Evolutionary conservation across 352 stramenopile genomes (phyloP).

Genomic region (Thalassiosira hispida): DNA sequence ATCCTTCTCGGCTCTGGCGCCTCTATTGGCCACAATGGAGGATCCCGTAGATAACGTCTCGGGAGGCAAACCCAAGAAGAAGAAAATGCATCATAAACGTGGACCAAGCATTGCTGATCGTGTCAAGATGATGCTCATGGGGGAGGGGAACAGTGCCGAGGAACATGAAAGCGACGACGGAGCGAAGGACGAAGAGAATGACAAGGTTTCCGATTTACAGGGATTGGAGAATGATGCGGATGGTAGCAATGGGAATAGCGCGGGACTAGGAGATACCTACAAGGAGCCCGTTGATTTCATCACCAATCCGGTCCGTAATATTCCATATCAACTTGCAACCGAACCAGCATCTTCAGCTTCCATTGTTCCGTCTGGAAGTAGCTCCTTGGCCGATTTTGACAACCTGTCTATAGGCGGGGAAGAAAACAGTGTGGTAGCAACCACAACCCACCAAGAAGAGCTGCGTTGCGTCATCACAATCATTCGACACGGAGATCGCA

Average conservation of each 20-base stretch:
- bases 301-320: slow-evolving; percentile 60
- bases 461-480: slow-evolving; percentile 98
- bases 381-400: slow-evolving; percentile 49
- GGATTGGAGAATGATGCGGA: slow-evolving; percentile 5
- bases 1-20: slow-evolving; percentile 79
- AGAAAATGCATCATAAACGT: slow-evolving; percentile 28
- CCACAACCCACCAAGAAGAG: slow-evolving; percentile 89
- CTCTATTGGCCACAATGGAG: slow-evolving; percentile 68
- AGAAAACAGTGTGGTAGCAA: slow-evolving; percentile 19
- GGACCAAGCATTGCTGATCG: slow-evolving; percentile 48
- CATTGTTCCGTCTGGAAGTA: slow-evolving; percentile 54
- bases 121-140: slow-evolving; percentile 54
- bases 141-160: slow-evolving; percentile 27
- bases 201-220: slow-evolving; percentile 47
- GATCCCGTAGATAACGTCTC: slow-evolving; percentile 37
- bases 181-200: slow-evolving; percentile 40
- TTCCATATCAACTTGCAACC: slow-evolving; percentile 69
- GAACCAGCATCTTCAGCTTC: slow-evolving; percentile 57
- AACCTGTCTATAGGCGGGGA: slow-evolving; percentile 19
- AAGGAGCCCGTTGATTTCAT: slow-evolving; percentile 42
- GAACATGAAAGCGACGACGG: slow-evolving; percentile 26
- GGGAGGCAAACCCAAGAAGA: slow-evolving; percentile 23
- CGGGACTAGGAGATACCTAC: slow-evolving; percentile 49
- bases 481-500: slow-evolving; percentile 97
- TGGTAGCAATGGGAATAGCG: slow-evolving; percentile 43